phyloP scores from a whole-genome alignment of 2,329 filamentous ascomycete species.

The Cladophialophora immunda region DNA sequence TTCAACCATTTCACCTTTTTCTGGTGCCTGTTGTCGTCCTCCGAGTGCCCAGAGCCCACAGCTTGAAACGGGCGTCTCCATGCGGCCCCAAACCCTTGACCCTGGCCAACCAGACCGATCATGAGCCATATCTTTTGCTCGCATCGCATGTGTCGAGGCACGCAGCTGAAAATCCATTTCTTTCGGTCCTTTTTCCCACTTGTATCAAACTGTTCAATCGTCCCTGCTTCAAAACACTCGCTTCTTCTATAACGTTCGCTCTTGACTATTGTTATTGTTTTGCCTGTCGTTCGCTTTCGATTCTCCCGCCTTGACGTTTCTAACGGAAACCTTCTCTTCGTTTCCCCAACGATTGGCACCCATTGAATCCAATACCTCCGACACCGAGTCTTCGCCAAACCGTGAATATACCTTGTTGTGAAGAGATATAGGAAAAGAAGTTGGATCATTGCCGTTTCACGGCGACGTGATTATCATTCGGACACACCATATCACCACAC shows the following conservation, averaged over 20 bases:
- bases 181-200: slow-evolving; percentile 16
- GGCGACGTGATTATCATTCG: not conserved
- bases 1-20: slow-evolving; percentile 6
- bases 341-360: not conserved
- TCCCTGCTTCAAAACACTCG: slow-evolving; percentile 13
- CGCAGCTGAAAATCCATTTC: slow-evolving; percentile 32
- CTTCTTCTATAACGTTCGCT: slow-evolving; percentile 30
- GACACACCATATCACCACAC: slow-evolving; percentile 10
- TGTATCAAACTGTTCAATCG: slow-evolving; percentile 25
- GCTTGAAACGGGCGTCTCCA: slow-evolving; percentile 33
- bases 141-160: slow-evolving; percentile 24
- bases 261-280: slow-evolving; percentile 8
- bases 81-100: slow-evolving; percentile 24
- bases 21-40: slow-evolving; percentile 8
- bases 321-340: not conserved
- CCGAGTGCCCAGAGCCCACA: slow-evolving; percentile 16
- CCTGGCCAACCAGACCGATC: slow-evolving; percentile 10
- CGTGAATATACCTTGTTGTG: slow-evolving; percentile 5
- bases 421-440: not conserved
- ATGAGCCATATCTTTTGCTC: slow-evolving; percentile 24
- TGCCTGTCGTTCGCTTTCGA: slow-evolving; percentile 27
- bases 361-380: not conserved
- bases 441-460: slow-evolving; percentile 8
- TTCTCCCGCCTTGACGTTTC: slow-evolving; percentile 3
- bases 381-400: not conserved